Evolutionary conservation across 768 basidiomycete species (phyloP), one percentile per base, ranked within the genome.

Genomic region (Kwoniella dejecticola): DNA sequence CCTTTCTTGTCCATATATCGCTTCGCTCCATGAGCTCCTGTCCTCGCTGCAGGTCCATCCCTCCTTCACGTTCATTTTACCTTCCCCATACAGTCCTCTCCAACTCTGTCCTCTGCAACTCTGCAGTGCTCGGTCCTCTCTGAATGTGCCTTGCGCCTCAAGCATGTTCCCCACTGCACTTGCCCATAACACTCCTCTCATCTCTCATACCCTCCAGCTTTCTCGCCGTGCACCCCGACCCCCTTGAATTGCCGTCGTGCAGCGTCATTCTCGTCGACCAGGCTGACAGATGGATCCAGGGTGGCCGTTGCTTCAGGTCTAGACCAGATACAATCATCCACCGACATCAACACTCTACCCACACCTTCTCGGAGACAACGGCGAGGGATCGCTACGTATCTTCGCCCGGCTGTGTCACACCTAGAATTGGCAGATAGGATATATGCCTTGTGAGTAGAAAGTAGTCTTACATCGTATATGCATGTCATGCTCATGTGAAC

Each of bases 401-500:
- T 42, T 5, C 41, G 48, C 33, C 48, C 30, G 15, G 26, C 56
- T 19, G 24, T 24, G 29, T 45, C 56, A 29, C 24, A 52, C 13
- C 40, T 68, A 33, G 62, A 68, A 42, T 38, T 68, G 13, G 67
- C 58, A 7, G 67, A 68, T 42, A 26, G 63, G 23, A 68, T 68
- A 1, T 61, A 68, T 55, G 67, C 67, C 3, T 68, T 68, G 67
- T 64, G 40, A 58, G 67, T 64, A 0, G 15, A 17, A 17, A 4
- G 45, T 10, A 4, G 41, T 40, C 46, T 15, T 26, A 17, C 41
- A 36, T 13, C 23, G n/a, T n/a, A n/a, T n/a, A 24, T 4, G 17
- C 6, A 2, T 33, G 24, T 15, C 6, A 10, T 6, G 11, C 36
- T 44, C 24, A 44, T 17, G 36, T 30, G 10, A 31, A 13, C 38